Conservation (phyloP, 306 rosid species). For the Glycine latifolia region DNA sequence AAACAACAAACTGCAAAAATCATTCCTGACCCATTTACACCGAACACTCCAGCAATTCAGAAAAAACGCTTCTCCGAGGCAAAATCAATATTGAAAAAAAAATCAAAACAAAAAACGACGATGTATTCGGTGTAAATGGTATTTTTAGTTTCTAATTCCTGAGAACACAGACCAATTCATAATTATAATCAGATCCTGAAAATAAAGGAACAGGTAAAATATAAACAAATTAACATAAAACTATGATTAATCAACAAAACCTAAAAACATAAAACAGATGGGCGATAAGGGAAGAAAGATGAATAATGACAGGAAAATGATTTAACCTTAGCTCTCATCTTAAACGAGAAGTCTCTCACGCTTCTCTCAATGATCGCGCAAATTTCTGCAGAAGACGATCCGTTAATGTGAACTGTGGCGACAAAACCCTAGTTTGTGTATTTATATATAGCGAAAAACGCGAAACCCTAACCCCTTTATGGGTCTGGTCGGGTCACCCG, state of each 20-base stretch:
- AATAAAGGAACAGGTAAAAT: not conserved
- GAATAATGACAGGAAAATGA: not conserved
- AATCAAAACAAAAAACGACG: not conserved
- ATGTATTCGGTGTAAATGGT: not conserved
- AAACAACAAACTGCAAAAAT: not conserved
- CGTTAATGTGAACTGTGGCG: not conserved
- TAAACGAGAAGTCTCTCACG: conserved; percentile 38
- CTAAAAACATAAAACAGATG: not conserved
- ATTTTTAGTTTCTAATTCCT: too few species aligned
- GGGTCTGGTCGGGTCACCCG: conserved; percentile 46
- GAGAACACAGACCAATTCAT: not conserved
- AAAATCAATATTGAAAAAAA: not conserved
- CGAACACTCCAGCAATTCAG: not conserved
- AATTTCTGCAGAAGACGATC: not conserved
- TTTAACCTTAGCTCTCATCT: conserved; percentile 62
- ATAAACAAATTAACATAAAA: not conserved
- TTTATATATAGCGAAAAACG: conserved; percentile 25
- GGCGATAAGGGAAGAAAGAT: not conserved
- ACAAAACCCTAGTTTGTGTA: conserved; percentile 2
- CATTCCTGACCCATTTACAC: not conserved
- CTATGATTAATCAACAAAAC: too few species aligned
- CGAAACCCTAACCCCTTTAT: conserved; percentile 46
- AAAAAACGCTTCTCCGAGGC: not conserved
- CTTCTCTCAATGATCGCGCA: not conserved
- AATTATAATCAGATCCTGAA: not conserved